A percentile compares a stretch with the other conserved stretches of the same genome.
Evolutionary conservation across 2,329 filamentous ascomycete species (phyloP).

Genomic region (Trichoderma breve): DNA sequence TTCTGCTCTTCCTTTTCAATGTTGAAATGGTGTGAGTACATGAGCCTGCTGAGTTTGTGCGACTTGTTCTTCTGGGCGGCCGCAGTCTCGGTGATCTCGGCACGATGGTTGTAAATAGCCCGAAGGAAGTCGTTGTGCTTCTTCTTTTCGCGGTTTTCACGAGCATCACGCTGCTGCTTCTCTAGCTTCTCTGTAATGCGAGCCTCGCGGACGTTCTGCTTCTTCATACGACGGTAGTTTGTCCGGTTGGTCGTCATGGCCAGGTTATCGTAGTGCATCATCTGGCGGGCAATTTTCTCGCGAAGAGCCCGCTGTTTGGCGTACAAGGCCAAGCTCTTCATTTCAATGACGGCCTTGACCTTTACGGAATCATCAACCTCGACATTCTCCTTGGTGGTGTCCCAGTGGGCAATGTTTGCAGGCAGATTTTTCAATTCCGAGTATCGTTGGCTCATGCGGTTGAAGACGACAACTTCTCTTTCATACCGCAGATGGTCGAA

Average conservation of each 20-base stretch:
- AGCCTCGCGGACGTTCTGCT: constrained; percentile 91
- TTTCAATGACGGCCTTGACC: constrained; percentile 87
- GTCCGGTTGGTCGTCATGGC: constrained; percentile 95
- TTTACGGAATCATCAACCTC: constrained; percentile 80
- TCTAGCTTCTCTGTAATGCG: constrained; percentile 98
- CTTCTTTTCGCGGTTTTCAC: constrained; percentile 96
- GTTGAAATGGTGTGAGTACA: constrained; percentile 86
- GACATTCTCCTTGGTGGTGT: constrained; percentile 65
- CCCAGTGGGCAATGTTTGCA: constrained; percentile 84
- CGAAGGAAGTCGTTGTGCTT: constrained; percentile 91
- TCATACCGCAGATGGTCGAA: constrained; percentile 82
- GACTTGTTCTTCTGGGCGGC: constrained; percentile 68
- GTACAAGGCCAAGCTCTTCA: constrained; percentile 86
- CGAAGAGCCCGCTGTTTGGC: constrained; percentile 84
- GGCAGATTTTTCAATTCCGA: constrained; percentile 79
- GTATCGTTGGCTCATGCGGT: constrained; percentile 82
- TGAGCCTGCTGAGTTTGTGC: constrained; percentile 83
- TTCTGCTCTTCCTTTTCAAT: constrained; percentile 99
- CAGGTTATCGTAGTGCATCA: constrained; percentile 93
- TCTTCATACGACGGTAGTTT: constrained; percentile 91
- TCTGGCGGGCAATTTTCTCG: constrained; percentile 82
- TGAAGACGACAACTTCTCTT: constrained; percentile 84
- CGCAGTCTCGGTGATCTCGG: constrained; percentile 70
- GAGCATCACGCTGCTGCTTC: constrained; percentile 95
- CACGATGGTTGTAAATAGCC: constrained; percentile 77